phyloP scores from a whole-genome alignment of 2,329 filamentous ascomycete genomes.

The Sporothrix luriei region DNA sequence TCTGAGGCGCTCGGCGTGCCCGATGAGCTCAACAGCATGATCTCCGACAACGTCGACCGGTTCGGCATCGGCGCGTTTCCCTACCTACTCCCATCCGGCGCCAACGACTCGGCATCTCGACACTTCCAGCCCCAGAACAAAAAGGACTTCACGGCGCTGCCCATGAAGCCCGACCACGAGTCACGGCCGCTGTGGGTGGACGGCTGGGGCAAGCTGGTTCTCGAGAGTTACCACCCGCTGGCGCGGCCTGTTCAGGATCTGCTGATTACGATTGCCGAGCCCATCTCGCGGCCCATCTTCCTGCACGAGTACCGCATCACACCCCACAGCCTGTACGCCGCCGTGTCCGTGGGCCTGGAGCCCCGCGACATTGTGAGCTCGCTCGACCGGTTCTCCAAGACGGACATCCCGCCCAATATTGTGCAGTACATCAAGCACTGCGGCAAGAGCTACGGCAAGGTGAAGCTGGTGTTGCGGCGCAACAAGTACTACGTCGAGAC shows the following conservation, averaged over 20 bases:
- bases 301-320: constrained; percentile 94
- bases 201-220: no score
- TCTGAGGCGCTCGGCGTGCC: no score
- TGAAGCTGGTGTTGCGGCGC: constrained; percentile 91
- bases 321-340: constrained; percentile 90
- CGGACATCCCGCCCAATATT: constrained; percentile 71
- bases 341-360: constrained; percentile 89
- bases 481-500: constrained; percentile 95
- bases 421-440: constrained; percentile 83
- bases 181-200: no score
- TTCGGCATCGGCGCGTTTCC: no score
- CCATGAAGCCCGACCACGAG: no score
- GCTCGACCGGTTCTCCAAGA: constrained; percentile 86
- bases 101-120: no score
- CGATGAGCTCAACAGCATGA: no score
- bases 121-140: no score
- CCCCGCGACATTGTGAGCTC: constrained; percentile 88
- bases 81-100: no score
- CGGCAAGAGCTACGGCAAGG: constrained; percentile 86
- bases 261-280: constrained; percentile 92
- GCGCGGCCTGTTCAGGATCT: constrained; percentile 90
- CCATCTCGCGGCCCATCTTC: constrained; percentile 82
- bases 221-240: constrained; percentile 90
- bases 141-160: no score
- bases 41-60: no score